Conservation (phyloP, 2,329 filamentous ascomycete genomes). For the Aspergillus pseudoviridinutans region DNA sequence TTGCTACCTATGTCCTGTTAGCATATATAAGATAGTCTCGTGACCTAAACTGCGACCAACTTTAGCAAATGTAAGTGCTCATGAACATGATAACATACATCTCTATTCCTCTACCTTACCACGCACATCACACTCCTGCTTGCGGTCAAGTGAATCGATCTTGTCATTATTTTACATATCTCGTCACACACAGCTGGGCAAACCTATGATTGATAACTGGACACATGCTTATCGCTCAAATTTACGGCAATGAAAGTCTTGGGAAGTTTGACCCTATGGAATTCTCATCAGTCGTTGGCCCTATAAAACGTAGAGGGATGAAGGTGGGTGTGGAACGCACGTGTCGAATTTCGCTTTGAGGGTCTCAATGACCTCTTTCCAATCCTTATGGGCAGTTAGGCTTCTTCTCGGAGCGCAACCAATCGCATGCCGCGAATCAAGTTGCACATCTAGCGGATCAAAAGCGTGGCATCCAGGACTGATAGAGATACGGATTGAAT, state of each 20-base stretch:
- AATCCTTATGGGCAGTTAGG: constrained; percentile 85
- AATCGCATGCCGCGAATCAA: constrained; percentile 95
- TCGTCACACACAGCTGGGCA: not conserved
- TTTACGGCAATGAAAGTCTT: constrained; percentile 51
- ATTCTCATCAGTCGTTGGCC: constrained; percentile 4
- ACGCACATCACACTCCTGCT: not conserved
- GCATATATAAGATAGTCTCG: not conserved
- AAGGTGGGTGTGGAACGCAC: constrained; percentile 49
- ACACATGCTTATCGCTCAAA: constrained; percentile 46
- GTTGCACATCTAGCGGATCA: constrained; percentile 91
- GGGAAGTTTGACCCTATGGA: constrained; percentile 45
- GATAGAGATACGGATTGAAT: constrained; percentile 94
- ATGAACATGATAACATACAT: not conserved
- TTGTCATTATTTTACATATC: not conserved
- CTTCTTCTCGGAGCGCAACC: constrained; percentile 87
- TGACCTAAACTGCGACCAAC: not conserved
- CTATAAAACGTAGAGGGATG: constrained; percentile 9
- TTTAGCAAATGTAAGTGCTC: not conserved
- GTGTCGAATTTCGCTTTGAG: constrained; percentile 91
- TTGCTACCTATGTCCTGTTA: too few relatives aligned
- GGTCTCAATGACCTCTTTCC: constrained; percentile 96
- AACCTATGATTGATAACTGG: constrained; percentile 14
- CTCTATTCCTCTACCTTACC: not conserved
- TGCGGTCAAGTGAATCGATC: not conserved
- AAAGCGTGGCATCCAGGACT: constrained; percentile 95